Percentiles rank a stretch among this genome's conserved stretches.
Conservation (phyloP, 2,329 filamentous ascomycete genomes). For the Arthrocladium fulminans region DNA sequence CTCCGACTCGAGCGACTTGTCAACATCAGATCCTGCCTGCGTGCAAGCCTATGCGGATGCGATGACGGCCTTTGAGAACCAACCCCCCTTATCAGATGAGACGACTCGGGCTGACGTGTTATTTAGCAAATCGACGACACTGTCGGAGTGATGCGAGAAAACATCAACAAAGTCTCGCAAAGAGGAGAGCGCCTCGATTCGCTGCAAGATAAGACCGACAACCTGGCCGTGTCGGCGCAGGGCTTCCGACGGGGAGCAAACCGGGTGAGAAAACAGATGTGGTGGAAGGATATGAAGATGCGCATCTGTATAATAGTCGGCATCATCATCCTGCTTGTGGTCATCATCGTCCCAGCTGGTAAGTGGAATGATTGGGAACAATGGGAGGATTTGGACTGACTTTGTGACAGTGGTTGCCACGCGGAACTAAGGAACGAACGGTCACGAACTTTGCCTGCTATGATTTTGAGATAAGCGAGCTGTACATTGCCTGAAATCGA, state of each 20-base stretch:
- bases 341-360: constrained; percentile 94
- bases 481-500: constrained; percentile 6
- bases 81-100: not conserved
- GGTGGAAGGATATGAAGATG: constrained; percentile 99
- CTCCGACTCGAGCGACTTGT: too few species aligned
- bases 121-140: constrained; percentile 92
- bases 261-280: constrained; percentile 94
- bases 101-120: constrained; percentile 6
- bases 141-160: constrained; percentile 89
- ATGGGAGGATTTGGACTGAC: not conserved
- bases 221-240: constrained; percentile 84
- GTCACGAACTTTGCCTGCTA: constrained; percentile 11
- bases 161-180: constrained; percentile 93
- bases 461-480: constrained; percentile 9
- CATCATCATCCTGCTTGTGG: constrained; percentile 79
- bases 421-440: constrained; percentile 11
- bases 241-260: constrained; percentile 95
- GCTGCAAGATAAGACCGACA: constrained; percentile 86
- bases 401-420: constrained; percentile 20
- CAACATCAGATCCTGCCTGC: too few species aligned
- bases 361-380: constrained; percentile 31
- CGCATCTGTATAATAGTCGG: constrained; percentile 88
- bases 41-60: not conserved
- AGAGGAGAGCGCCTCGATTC: constrained; percentile 82
- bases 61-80: not conserved